These are phyloP conservation scores for Penicillium argentinense DNA, from an alignment of 495 filamentous ascomycete genomes.

Conservation along the genomic window DNA sequence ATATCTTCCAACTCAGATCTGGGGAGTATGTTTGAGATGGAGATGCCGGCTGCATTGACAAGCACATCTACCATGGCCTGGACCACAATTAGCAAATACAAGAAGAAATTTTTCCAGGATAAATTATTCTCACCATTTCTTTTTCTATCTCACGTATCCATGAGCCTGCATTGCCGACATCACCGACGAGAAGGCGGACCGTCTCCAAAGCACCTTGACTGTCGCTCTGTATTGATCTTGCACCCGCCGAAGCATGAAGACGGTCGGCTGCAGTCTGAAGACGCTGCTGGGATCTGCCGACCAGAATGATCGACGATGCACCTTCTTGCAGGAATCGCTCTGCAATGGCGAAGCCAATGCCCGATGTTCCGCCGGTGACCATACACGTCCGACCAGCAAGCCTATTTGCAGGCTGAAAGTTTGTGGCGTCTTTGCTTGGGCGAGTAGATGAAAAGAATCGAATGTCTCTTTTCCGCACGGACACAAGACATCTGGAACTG, in stretches of 20 bases:
- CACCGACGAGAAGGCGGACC: conserved; percentile 42
- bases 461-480: conserved; percentile 1
- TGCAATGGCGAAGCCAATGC: conserved; percentile 70
- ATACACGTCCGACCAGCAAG: conserved; percentile 50
- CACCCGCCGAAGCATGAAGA: conserved; percentile 5
- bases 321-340: conserved; percentile 63
- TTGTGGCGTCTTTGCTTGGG: background rate
- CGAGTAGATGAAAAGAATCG: conserved; percentile 15
- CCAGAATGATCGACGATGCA: conserved; percentile 52
- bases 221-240: too few relatives aligned
- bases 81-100: background rate
- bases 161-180: conserved; percentile 42
- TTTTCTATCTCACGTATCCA: conserved; percentile 48
- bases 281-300: conserved; percentile 44
- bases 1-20: conserved; percentile 39
- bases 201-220: conserved; percentile 10
- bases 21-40: conserved; percentile 58
- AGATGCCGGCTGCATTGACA: conserved; percentile 74
- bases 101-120: background rate
- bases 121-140: conserved; percentile 32
- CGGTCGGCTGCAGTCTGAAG: conserved; percentile 38
- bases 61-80: conserved; percentile 60
- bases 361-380: conserved; percentile 63
- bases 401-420: conserved; percentile 18
- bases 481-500: background rate